Base-by-base conservation (phyloP, 2,329 filamentous ascomycete genomes). In the Fusarium phyllophilum region DNA sequence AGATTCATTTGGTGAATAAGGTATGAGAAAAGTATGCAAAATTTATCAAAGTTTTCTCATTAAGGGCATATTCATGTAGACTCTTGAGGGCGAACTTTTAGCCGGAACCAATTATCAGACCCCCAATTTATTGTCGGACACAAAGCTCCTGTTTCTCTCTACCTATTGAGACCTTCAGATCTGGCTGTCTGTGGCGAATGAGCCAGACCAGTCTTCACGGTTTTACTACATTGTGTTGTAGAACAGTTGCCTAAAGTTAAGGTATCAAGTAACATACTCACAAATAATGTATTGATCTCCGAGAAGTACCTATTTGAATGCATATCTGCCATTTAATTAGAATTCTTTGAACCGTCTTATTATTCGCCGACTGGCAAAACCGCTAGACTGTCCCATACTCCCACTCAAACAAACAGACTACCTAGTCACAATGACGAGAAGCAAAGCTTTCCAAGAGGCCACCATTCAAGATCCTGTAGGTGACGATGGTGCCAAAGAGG, bases 161-260 rank as follows among this genome's bases (percentile, higher is more conserved):
- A 39, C 10, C 6, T 11, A 39, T 12, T 13, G 31, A 22, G 31
- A 36, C n/a, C 13, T 34, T 51, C 45, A 41, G 24, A 42, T 44
- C n/a, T 31, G 55, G 56, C 31, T 56, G 24, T 39, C 49, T 66
- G 67, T 74, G 71, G 71, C 67, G 56, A 74, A 72, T 59, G 48
- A 31, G 41, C 66, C 26, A 45, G 66, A 61, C 64, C 41, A 44
- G 20, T 72, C 38, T 45, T 56, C 36, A 52, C 42, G 44, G 26
- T 59, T 48, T 42, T 36, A 39, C 45, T 34, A 44, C 66, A 13
- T 20, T 64, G 33, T 61, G 12, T 15, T 38, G n/a, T 31, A 56
- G 24, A 31, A 45, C 24, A 44, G 2, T 17, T n/a, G 20, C 51
- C 33, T 60, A 49, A 68, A 61, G 42, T 33, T 61, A 64, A 63